Conservation (phyloP, 192 early-diverging fungal genomes). For the Backusella tarrabulga region DNA sequence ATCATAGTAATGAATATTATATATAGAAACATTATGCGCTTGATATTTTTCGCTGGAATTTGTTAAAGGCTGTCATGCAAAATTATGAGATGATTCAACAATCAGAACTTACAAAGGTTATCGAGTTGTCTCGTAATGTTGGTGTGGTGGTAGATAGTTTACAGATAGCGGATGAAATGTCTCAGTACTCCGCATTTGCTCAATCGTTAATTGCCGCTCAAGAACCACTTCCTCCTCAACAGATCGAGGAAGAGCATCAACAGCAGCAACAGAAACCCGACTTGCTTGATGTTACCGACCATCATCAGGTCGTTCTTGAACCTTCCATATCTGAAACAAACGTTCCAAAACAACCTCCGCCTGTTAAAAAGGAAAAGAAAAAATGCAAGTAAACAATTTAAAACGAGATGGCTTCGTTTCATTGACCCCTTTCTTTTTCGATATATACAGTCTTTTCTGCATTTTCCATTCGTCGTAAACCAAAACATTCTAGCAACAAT, state of each 20-base stretch:
- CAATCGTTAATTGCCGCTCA: background rate
- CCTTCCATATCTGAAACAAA: conserved; percentile 11
- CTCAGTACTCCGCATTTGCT: background rate
- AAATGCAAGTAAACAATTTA: background rate
- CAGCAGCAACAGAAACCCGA: background rate
- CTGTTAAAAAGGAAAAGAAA: conserved; percentile 6
- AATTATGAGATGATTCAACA: conserved; percentile 28
- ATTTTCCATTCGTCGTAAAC: conserved; percentile 24
- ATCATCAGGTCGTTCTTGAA: background rate
- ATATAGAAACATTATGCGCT: conserved; percentile 16
- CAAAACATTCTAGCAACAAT: conserved; percentile 2
- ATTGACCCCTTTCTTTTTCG: too few relatives aligned
- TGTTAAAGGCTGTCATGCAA: conserved; percentile 12
- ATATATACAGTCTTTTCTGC: conserved; percentile 14
- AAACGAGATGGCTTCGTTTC: background rate
- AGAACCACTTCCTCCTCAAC: background rate
- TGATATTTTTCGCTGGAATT: conserved; percentile 27
- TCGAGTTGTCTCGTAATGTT: conserved; percentile 17
- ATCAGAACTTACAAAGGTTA: conserved; percentile 23
- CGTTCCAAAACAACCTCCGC: background rate
- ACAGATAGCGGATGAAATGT: conserved; percentile 11
- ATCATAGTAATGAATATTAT: background rate
- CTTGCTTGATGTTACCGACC: conserved; percentile 1
- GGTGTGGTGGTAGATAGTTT: background rate
- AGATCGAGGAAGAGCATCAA: background rate